A percentile compares a stretch with the other conserved stretches of the same genome.
phyloP scores from a whole-genome alignment of 78 protist species.

The Dictyostelium firmibasis region DNA sequence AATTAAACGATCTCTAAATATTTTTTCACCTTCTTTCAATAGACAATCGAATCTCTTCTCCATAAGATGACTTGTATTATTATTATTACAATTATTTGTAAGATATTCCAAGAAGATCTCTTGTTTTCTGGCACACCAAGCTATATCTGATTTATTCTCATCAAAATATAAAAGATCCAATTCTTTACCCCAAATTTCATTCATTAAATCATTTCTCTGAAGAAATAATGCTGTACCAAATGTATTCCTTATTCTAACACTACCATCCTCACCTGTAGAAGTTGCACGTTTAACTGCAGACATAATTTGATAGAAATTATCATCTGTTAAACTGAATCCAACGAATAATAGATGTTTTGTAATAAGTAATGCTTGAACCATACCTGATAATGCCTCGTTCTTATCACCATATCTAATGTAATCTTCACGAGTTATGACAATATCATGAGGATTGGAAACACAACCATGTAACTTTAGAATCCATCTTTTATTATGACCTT shows the following conservation, averaged over 20 bases:
- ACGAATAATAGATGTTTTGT: constrained; percentile 85
- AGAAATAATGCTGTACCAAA: constrained; percentile 56
- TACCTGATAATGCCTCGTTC: constrained; percentile 80
- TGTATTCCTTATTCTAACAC: not conserved
- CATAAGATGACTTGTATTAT: constrained; percentile 58
- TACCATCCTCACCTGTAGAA: not conserved
- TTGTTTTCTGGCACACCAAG: constrained; percentile 63
- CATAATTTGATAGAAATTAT: constrained; percentile 81
- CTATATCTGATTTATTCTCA: not conserved
- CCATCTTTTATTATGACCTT: constrained; percentile 7
- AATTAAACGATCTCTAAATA: constrained; percentile 34
- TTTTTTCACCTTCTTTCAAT: constrained; percentile 58
- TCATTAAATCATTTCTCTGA: constrained; percentile 58
- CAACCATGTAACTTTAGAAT: constrained; percentile 88
- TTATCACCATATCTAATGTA: constrained; percentile 59
- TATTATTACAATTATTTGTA: not conserved
- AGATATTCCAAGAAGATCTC: constrained; percentile 72
- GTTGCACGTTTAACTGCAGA: constrained; percentile 49
- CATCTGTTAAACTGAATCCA: constrained; percentile 85
- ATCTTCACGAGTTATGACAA: constrained; percentile 85
- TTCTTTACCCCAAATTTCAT: constrained; percentile 70
- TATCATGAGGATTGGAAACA: constrained; percentile 74
- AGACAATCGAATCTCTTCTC: constrained; percentile 64
- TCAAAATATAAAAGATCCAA: constrained; percentile 51
- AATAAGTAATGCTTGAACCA: constrained; percentile 76